phyloP scores from a whole-genome alignment of 2,329 filamentous ascomycete genomes.

The Rutstroemia sp. region DNA sequence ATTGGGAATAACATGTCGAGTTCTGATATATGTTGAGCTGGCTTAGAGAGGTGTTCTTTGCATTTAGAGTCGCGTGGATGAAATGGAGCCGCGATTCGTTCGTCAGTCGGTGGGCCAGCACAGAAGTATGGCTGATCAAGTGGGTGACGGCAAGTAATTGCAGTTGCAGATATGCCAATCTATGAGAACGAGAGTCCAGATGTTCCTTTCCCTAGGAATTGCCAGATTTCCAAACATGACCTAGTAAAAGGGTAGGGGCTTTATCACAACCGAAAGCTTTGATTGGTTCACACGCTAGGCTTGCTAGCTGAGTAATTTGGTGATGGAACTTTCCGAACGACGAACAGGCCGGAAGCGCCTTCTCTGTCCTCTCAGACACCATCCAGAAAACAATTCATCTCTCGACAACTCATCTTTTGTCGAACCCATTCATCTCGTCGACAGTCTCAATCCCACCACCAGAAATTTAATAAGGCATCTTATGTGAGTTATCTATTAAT shows the following conservation, averaged over 20 bases:
- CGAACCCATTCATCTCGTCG: conserved; percentile 7
- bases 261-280: neutral
- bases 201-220: neutral
- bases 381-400: conserved; percentile 5
- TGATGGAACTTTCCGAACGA: neutral
- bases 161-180: too few species aligned
- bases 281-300: neutral
- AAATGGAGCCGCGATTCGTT: too few species aligned
- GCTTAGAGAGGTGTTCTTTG: neutral
- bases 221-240: neutral
- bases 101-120: too few species aligned
- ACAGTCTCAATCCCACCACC: conserved; percentile 1
- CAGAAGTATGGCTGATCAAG: too few species aligned
- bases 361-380: conserved; percentile 17
- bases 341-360: conserved; percentile 5
- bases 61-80: too few species aligned
- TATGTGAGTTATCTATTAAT: too few species aligned
- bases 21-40: neutral
- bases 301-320: neutral
- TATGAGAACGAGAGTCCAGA: too few species aligned
- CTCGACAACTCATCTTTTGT: conserved; percentile 2
- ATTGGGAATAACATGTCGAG: conserved; percentile 28
- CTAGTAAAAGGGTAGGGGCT: neutral
- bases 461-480: too few species aligned
- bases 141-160: neutral